A percentile compares a stretch with the other conserved stretches of the same genome.
Evolutionary conservation across 2,329 filamentous ascomycete species (phyloP).

Genomic region (Periglandula ipomoeae): DNA sequence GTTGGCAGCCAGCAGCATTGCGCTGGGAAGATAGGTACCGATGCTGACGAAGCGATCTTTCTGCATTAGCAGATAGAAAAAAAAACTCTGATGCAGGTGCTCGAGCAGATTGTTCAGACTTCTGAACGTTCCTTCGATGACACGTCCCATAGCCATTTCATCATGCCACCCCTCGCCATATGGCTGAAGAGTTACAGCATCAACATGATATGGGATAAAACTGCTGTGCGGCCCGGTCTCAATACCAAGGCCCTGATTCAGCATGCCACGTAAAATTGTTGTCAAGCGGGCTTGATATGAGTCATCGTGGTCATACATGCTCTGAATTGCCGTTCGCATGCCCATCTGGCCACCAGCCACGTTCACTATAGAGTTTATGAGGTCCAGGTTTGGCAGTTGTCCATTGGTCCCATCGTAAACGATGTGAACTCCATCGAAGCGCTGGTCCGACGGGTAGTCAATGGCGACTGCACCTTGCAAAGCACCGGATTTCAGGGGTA

Average conservation of each 20-base stretch:
- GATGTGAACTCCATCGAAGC: constrained; percentile 82
- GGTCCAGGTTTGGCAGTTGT: constrained; percentile 87
- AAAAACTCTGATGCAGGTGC: constrained; percentile 97
- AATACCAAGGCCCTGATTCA: constrained; percentile 81
- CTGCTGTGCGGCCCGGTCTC: constrained; percentile 86
- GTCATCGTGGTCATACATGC: constrained; percentile 76
- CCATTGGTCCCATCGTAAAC: constrained; percentile 95
- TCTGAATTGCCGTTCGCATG: constrained; percentile 72
- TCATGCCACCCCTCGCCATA: constrained; percentile 92
- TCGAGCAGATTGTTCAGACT: constrained; percentile 95
- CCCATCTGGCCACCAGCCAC: constrained; percentile 91
- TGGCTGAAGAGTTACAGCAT: constrained; percentile 87
- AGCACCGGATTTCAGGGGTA: constrained; percentile 86
- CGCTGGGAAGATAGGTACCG: constrained; percentile 90
- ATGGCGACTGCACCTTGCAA: constrained; percentile 89
- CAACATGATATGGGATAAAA: constrained; percentile 96
- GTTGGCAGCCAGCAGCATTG: constrained; percentile 92
- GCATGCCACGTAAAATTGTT: constrained; percentile 87
- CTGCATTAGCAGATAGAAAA: constrained; percentile 95
- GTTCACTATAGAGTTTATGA: constrained; percentile 86
- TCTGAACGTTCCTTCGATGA: constrained; percentile 82
- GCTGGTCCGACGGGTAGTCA: constrained; percentile 77
- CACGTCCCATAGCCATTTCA: constrained; percentile 88
- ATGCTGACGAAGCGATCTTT: constrained; percentile 93
- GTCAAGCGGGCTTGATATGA: constrained; percentile 72